Evolutionary conservation across 202 grass and related monocot species (phyloP), one percentile per base, ranked within the genome.

Genomic region (Cymbopogon flexuosus): DNA sequence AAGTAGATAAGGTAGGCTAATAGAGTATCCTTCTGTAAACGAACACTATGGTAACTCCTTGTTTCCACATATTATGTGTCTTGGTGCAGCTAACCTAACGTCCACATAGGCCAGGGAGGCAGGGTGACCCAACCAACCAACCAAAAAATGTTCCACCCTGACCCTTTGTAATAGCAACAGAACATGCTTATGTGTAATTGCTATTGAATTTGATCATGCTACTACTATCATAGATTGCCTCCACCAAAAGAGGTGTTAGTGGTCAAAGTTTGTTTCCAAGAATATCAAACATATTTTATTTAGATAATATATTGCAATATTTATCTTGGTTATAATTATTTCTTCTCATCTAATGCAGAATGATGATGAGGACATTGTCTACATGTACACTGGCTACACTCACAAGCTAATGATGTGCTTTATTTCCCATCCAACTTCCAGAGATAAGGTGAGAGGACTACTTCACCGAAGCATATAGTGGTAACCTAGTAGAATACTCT

Each of bases 351-450:
- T 87, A 52, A 76, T 75, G 86, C 95, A 97, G 95, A 94, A 94
- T 91, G 92, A 97, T 23, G 92, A 97, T 23, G 95, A 97, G 39
- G 90, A 97, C 42, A 93, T 97, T 79, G 79, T 86, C 58, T 97
- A 89, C 74, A 94, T 94, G 88, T 97, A 97, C 83, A 92, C 87
- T 79, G 92, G 88, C 16, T 97, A 97, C 87, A 78, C 88, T 46
- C 95, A 97, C 73, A 97, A 97, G 81, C 84, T 98, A 83, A 93
- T 98, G 95, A 94, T 92, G 90, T 92, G 91, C 76, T 98, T 98
- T 89, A 81, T 98, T 90, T 91, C 92, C 57, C 84, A 98, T 24
- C 92, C 95, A 4, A 85, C 86, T 83, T 91, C 86, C 56, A 89
- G 86, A 78, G 84, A 94, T 43, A 98, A 98, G 95, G 95, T 97